These are phyloP conservation scores for Hygrophoropsis aurantiaca DNA, from an alignment of 768 basidiomycete species.

Conservation along the genomic window DNA sequence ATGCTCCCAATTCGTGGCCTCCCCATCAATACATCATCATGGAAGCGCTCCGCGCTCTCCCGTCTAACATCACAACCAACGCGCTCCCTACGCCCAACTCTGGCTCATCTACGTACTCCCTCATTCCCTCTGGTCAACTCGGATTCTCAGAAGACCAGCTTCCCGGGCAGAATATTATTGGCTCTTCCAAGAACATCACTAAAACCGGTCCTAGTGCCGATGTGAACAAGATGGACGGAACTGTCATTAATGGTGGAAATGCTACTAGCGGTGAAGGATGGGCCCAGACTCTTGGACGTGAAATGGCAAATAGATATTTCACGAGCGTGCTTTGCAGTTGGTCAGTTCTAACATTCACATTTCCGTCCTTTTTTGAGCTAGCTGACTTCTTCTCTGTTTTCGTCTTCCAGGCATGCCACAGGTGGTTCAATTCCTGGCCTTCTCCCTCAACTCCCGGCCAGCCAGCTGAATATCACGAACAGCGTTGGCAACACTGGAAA, in stretches of 20 bases:
- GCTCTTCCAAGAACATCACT: slow-evolving; percentile 46
- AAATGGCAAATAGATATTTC: slow-evolving; percentile 85
- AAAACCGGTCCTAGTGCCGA: slow-evolving; percentile 56
- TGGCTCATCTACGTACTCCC: slow-evolving; percentile 59
- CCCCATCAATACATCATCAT: slow-evolving; percentile 82
- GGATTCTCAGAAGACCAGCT: slow-evolving; percentile 68
- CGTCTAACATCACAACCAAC: slow-evolving; percentile 64
- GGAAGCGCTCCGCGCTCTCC: slow-evolving; percentile 73
- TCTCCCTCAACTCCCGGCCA: slow-evolving; percentile 66
- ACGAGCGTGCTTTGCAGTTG: slow-evolving; percentile 86
- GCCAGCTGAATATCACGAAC: slow-evolving; percentile 66
- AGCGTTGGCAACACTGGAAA: slow-evolving; percentile 72
- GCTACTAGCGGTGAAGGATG: slow-evolving; percentile 62
- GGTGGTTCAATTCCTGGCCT: slow-evolving; percentile 79
- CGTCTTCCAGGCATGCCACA: slow-evolving; percentile 65
- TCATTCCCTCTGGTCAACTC: slow-evolving; percentile 83
- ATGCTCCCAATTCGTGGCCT: slow-evolving; percentile 88
- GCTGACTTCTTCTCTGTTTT: slow-evolving; percentile 1
- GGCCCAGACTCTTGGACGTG: slow-evolving; percentile 58
- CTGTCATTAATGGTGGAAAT: slow-evolving; percentile 71
- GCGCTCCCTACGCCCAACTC: slow-evolving; percentile 50
- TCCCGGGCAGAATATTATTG: slow-evolving; percentile 60
- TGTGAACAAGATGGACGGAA: slow-evolving; percentile 52
- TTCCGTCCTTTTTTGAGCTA: neutral
- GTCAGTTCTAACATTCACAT: slow-evolving; percentile 39